phyloP scores from a whole-genome alignment of 495 filamentous ascomycete species.

The Talaromyces proteolyticus region DNA sequence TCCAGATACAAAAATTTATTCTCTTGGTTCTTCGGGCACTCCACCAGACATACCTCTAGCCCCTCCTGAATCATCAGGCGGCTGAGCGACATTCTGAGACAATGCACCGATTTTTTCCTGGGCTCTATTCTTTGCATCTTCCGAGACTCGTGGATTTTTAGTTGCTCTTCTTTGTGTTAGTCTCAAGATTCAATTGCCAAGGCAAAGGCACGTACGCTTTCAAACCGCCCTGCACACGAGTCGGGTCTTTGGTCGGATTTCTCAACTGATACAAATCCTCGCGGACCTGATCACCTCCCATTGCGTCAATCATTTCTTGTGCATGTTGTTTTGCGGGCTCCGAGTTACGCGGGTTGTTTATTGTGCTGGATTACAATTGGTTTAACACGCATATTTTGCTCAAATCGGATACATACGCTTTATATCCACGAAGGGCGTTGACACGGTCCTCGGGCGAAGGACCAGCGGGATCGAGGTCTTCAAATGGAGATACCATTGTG shows the following conservation, averaged over 20 bases:
- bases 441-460: conserved; percentile 16
- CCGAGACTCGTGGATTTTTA: conserved; percentile 31
- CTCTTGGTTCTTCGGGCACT: not conserved
- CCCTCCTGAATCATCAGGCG: too few relatives aligned
- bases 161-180: conserved; percentile 14
- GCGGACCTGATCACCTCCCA: conserved; percentile 13
- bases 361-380: conserved; percentile 14
- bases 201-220: conserved; percentile 12
- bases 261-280: conserved; percentile 8
- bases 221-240: conserved; percentile 8
- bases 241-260: conserved; percentile 9
- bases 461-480: conserved; percentile 10
- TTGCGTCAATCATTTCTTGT: conserved; percentile 29
- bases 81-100: too few relatives aligned
- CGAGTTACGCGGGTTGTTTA: conserved; percentile 36
- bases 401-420: conserved; percentile 10
- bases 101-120: conserved; percentile 27
- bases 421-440: conserved; percentile 20
- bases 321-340: conserved; percentile 35
- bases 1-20: conserved; percentile 3
- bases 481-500: conserved; percentile 12
- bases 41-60: too few relatives aligned
- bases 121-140: conserved; percentile 32
- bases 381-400: not conserved
- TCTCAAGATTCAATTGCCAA: not conserved